Evolutionary conservation across 169 alveolate genomes (phyloP), one percentile per base, ranked within the genome.

Genomic region (Plasmodium vinckei): DNA sequence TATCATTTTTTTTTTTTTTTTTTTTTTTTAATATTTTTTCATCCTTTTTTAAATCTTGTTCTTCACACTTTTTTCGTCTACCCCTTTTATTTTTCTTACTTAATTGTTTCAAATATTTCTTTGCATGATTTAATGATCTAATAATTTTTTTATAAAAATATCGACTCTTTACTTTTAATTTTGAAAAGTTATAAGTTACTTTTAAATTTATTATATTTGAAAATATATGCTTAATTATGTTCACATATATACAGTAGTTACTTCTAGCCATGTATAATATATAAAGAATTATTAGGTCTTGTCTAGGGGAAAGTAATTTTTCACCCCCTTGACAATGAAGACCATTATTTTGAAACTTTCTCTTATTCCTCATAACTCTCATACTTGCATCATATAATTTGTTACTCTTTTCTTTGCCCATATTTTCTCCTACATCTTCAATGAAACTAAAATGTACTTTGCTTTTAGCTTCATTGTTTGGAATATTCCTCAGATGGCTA

Each of bases 201-300:
- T 77, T 64, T 23, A 77, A 77, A 49, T 49, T 77, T 23, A 77
- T 13, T 9, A 64, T 39, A 59, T 77, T 49, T 4, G n/a, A 54
- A 56, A 77, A 51, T 51, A 77, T 17, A 9, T 77, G 88, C 12
- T 46, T 77, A 7, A 77, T 44, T 7, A 77, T 27, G 33, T 64
- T 77, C 2, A 77, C 57, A 57, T 77, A 77, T 25, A 77, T 77
- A 67, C 49, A 25, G 21, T 5, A 64, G 57, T 77, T 77, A 69
- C 53, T 64, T 5, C 15, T 54, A 9, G 65, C n/a, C 13, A 47
- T 68, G 46, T 77, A 77, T 15, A 77, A 46, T 12, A 77, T 54
- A 21, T 77, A 77, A 13, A 77, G 57, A 10, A 77, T 51, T 46
- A 77, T 77, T 10, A 77, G 53, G 21, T 77, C 88, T 44, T 77